These are phyloP conservation scores for Colletotrichum cuscutae DNA, from an alignment of 2,329 filamentous ascomycete genomes.

Conservation along the genomic window DNA sequence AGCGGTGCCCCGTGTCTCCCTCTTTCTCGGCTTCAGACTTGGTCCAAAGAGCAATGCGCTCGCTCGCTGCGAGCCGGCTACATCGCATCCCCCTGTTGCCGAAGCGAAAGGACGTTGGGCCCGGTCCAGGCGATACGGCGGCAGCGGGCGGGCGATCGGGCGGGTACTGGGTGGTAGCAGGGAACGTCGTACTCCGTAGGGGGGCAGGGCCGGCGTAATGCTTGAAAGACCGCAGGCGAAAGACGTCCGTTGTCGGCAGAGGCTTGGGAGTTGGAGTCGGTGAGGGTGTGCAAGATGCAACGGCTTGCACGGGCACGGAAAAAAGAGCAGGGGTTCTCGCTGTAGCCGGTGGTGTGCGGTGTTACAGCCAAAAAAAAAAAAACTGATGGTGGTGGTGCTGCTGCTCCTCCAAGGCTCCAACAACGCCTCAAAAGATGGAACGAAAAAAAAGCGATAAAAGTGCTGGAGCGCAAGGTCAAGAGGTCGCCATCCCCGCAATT, in stretches of 20 bases:
- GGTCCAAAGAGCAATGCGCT: background rate
- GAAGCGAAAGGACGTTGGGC: background rate
- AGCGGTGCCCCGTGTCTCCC: conserved; percentile 2
- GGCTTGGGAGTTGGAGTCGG: conserved; percentile 22
- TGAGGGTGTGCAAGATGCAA: conserved; percentile 19
- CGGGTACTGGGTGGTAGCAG: background rate
- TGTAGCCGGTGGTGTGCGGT: conserved; percentile 13
- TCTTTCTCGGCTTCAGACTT: background rate
- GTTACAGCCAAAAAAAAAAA: background rate
- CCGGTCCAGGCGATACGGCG: background rate
- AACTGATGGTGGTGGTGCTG: background rate
- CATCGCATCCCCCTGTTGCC: background rate
- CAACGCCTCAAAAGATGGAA: background rate
- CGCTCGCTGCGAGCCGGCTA: background rate
- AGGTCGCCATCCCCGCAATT: conserved; percentile 2
- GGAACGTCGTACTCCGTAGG: background rate
- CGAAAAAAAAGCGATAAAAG: background rate
- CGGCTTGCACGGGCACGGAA: background rate
- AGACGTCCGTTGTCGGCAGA: conserved; percentile 31
- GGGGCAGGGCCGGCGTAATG: background rate
- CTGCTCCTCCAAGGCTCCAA: conserved; percentile 7
- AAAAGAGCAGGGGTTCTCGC: conserved; percentile 23
- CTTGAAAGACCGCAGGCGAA: background rate
- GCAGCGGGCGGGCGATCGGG: background rate
- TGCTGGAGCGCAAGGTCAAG: conserved; percentile 8